Base-by-base conservation (phyloP, 2,329 filamentous ascomycete genomes). In the Biscogniauxia mediterranea region DNA sequence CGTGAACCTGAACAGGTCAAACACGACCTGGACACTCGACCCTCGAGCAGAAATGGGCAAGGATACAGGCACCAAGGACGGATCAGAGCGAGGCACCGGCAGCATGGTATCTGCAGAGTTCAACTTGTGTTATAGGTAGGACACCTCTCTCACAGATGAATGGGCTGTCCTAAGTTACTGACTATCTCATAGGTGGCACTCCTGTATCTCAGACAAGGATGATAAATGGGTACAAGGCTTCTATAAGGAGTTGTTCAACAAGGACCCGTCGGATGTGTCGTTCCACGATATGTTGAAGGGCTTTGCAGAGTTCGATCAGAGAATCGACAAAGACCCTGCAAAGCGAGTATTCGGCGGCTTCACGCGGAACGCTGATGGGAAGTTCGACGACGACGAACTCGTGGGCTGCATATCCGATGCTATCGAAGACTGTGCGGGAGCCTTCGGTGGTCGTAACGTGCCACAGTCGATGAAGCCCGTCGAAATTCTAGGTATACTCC, bases 81-180 rank as follows among this genome's bases (percentile, higher is more conserved):
- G 85, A 0, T 85, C 89, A 0, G 86, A 90, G 52, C 82, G 87
- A 23, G 92, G 91, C 51, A 85, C 90, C 0, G 92, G 92, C 56
- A 96, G 95, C 70, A 87, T 90, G 66, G 91, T 94, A 5, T 94
- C 91, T 0, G 91, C 90, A 3, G 92, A 96, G 77, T 96, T 96
- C 81, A 96, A 95, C 71, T 81, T 96, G 9, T 89, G 90, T 67
- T 96, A 96, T 74, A 84, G 92, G 65, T 96, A 55, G 64, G 66
- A 54, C 25, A 49, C 26, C 23, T 9, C 15, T 4, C 32, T 11
- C 19, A 11, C 7, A 2, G 23, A 0, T 2, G 49, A 1, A 5
- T 23, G 23, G 1, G 26, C 7, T 1, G 11, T 2, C 11, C 21
- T n/a, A 8, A 32, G 8, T 49, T 17, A 49, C 57, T 63, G 51